Conservation (phyloP, 495 filamentous ascomycete species). For the Penicillium egyptiacum region DNA sequence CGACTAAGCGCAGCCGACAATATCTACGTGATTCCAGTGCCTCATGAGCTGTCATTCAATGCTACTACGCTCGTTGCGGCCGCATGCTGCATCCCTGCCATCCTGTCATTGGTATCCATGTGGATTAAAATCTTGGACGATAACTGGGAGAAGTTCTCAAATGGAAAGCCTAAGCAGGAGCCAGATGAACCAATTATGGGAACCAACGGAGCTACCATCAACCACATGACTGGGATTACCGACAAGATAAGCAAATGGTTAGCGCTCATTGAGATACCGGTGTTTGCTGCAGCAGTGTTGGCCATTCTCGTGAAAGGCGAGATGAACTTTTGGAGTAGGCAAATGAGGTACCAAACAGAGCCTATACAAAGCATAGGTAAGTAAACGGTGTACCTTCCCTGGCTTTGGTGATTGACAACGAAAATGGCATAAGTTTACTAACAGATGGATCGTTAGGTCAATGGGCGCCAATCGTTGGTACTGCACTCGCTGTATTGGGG, state of each 20-base stretch:
- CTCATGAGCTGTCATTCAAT: conserved; percentile 49
- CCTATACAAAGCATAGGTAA: conserved; percentile 54
- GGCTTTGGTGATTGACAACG: not conserved
- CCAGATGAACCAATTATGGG: conserved; percentile 44
- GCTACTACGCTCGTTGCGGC: conserved; percentile 56
- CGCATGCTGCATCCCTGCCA: conserved; percentile 58
- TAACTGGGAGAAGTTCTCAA: conserved; percentile 48
- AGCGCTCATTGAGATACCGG: conserved; percentile 50
- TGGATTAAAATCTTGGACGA: conserved; percentile 59
- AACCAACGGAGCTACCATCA: conserved; percentile 54
- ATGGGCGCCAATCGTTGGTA: conserved; percentile 58
- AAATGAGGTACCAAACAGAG: conserved; percentile 55
- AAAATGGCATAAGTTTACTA: not conserved
- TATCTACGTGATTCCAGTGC: conserved; percentile 57
- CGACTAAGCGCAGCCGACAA: conserved; percentile 49
- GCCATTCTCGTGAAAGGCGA: conserved; percentile 57
- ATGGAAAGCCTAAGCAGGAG: conserved; percentile 27
- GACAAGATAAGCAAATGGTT: conserved; percentile 42
- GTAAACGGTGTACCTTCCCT: conserved; percentile 12
- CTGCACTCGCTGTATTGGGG: conserved; percentile 52
- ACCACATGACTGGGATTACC: conserved; percentile 50
- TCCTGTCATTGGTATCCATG: conserved; percentile 56
- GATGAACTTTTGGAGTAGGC: conserved; percentile 55
- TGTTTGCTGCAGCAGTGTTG: conserved; percentile 54
- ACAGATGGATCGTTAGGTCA: conserved; percentile 35